Conservation (phyloP, 495 filamentous ascomycete species). For the Glarea lozoyensis region DNA sequence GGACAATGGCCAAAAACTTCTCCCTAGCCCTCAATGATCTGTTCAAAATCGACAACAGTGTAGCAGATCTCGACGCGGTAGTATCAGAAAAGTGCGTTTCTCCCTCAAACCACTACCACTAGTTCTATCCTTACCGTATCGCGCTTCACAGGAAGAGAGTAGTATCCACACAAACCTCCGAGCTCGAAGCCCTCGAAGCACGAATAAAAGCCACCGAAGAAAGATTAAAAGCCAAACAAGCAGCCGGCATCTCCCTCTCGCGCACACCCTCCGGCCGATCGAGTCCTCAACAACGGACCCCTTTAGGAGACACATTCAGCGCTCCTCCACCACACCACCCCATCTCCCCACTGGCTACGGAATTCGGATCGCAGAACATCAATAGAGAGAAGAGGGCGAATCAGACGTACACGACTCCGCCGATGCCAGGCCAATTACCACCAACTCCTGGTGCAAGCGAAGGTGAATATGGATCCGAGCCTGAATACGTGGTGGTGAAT, state of each 20-base stretch:
- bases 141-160: slow-evolving; percentile 47
- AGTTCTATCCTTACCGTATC: slow-evolving; percentile 19
- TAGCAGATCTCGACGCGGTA: slow-evolving; percentile 66
- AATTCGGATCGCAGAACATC: slow-evolving; percentile 22
- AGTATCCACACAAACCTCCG: slow-evolving; percentile 63
- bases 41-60: slow-evolving; percentile 73
- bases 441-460: slow-evolving; percentile 48
- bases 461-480: slow-evolving; percentile 36
- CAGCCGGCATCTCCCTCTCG: slow-evolving; percentile 13
- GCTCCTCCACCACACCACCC: slow-evolving; percentile 8
- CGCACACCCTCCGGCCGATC: slow-evolving; percentile 8
- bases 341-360: slow-evolving; percentile 18
- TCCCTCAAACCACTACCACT: slow-evolving; percentile 2
- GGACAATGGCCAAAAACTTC: slow-evolving; percentile 82
- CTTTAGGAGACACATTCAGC: slow-evolving; percentile 25
- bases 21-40: slow-evolving; percentile 78
- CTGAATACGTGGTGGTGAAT: slow-evolving; percentile 19
- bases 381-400: slow-evolving; percentile 15
- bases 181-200: slow-evolving; percentile 79
- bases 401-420: slow-evolving; percentile 27
- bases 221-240: slow-evolving; percentile 48
- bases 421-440: slow-evolving; percentile 39
- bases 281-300: slow-evolving; percentile 23
- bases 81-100: slow-evolving; percentile 75
- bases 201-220: slow-evolving; percentile 78